Evolutionary conservation across 129 eudicot genomes (phyloP).

Genomic region (Flaveria bidentis): DNA sequence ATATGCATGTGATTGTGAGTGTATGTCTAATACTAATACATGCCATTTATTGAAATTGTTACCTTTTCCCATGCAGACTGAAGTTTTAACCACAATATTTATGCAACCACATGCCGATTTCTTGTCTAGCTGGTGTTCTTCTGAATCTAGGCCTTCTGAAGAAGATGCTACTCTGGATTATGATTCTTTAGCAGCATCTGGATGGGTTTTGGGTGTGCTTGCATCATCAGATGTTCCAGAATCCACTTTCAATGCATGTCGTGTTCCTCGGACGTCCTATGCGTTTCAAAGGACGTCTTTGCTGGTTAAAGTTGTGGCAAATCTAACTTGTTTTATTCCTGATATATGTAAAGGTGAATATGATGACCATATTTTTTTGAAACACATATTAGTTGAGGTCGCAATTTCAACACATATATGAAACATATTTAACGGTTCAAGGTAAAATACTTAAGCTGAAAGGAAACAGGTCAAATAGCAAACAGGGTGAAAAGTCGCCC

Average conservation of each 20-base stretch:
- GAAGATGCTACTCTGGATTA: slow-evolving; percentile 80
- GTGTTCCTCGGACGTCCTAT: slow-evolving; percentile 67
- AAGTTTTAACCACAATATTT: slow-evolving; percentile 63
- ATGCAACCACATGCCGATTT: slow-evolving; percentile 66
- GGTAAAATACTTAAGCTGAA: neutral
- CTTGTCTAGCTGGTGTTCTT: slow-evolving; percentile 91
- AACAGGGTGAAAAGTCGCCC: neutral
- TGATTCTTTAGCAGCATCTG: slow-evolving; percentile 66
- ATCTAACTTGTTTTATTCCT: slow-evolving; percentile 91
- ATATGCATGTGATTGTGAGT: neutral
- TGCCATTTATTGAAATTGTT: slow-evolving; percentile 11
- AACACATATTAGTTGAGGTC: neutral
- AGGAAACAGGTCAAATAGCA: neutral
- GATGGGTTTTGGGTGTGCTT: slow-evolving; percentile 59
- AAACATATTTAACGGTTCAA: neutral
- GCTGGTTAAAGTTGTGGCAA: slow-evolving; percentile 91
- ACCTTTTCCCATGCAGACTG: slow-evolving; percentile 52
- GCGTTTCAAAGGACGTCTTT: slow-evolving; percentile 93
- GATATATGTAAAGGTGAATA: slow-evolving; percentile 81
- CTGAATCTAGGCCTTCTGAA: slow-evolving; percentile 67
- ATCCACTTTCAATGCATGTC: slow-evolving; percentile 51
- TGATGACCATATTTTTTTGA: neutral
- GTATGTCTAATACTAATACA: neutral
- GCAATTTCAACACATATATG: neutral
- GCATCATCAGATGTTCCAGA: slow-evolving; percentile 47